Evolutionary conservation across 2,329 filamentous ascomycete species (phyloP).

Genomic region (Sporothrix schenckii): DNA sequence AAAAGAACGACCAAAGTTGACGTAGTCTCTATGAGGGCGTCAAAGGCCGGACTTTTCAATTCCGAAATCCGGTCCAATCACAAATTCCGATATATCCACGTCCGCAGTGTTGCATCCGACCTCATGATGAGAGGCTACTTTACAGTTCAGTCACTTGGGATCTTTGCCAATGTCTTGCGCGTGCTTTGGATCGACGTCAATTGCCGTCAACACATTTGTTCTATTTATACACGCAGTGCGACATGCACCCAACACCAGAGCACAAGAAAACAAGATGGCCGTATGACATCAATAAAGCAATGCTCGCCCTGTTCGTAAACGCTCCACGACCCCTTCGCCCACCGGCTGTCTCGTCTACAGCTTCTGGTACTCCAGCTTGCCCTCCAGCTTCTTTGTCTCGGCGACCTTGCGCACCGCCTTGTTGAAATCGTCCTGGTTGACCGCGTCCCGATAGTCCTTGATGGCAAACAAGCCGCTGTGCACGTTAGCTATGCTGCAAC

Average conservation of each 20-base stretch:
- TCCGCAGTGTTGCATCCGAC: neutral
- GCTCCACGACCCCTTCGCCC: neutral
- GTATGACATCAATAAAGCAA: neutral
- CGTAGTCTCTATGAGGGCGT: neutral
- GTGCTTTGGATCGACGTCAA: neutral
- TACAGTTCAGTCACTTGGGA: too few relatives aligned
- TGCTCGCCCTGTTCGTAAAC: conserved; percentile 3
- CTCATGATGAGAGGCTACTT: too few relatives aligned
- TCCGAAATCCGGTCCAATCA: conserved; percentile 26
- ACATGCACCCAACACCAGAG: conserved; percentile 27
- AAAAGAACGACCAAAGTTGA: neutral
- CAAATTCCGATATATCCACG: conserved; percentile 18
- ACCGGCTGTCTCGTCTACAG: conserved; percentile 58
- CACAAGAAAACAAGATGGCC: neutral
- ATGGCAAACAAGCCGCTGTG: conserved; percentile 91
- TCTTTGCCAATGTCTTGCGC: too few relatives aligned
- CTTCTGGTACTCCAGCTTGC: conserved; percentile 97
- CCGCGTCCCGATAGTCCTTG: conserved; percentile 93
- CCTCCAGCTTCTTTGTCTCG: conserved; percentile 97
- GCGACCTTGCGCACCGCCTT: conserved; percentile 97
- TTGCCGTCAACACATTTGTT: neutral
- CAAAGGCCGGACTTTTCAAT: conserved; percentile 15
- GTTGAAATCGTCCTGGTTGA: conserved; percentile 99
- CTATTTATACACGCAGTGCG: conserved; percentile 25
- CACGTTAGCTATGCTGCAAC: conserved; percentile 37